Base-by-base conservation (phyloP, 768 basidiomycete genomes). In the Amanita fuliginea region DNA sequence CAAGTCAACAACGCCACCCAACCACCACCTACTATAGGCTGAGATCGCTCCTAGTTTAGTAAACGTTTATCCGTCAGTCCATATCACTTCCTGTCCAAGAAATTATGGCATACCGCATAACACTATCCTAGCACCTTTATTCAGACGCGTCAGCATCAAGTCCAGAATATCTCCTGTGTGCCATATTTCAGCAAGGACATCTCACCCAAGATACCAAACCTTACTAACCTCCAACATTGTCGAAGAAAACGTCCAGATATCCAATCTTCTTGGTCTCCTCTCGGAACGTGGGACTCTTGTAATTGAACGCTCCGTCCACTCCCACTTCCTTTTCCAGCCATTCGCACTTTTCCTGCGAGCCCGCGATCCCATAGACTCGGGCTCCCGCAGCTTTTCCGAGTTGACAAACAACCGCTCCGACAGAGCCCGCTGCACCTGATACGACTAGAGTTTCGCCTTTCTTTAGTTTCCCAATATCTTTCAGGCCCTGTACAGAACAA, bases 391-490 rank as follows among this genome's bases (percentile, higher is more conserved):
- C 71, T 63, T 89, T 90, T 41, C 86, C 91, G 16, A 93, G 72
- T 56, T 93, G 91, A 64, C 90, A 92, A 10, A 72, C 86, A 49
- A 89, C 63, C 8, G 81, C 76, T n/a, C 92, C 90, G 8, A 89
- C 87, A 1, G 92, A 82, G 8, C 93, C 94, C 7, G 95, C 94
- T 2, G 94, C 94, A 16, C 91, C 94, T 0, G 89, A 89, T 10
- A 78, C 84, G 19, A 97, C 75, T 43, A 95, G 76, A 0, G 77
- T 87, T 53, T 97, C 92, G 10, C 92, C 91, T 0, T 81, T 63
- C 62, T 94, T 86, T 58, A 94, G 64, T 52, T 86, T 64, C 13
- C 83, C 90, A 41, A 95, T 72, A 43, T 90, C 86, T 62, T 80
- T 71, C 24, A 97, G 71, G 7, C 94, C 93, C 91, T 91, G 46